Evolutionary conservation across 2,329 filamentous ascomycete species (phyloP).

Genomic region (Penicillium concentricum): DNA sequence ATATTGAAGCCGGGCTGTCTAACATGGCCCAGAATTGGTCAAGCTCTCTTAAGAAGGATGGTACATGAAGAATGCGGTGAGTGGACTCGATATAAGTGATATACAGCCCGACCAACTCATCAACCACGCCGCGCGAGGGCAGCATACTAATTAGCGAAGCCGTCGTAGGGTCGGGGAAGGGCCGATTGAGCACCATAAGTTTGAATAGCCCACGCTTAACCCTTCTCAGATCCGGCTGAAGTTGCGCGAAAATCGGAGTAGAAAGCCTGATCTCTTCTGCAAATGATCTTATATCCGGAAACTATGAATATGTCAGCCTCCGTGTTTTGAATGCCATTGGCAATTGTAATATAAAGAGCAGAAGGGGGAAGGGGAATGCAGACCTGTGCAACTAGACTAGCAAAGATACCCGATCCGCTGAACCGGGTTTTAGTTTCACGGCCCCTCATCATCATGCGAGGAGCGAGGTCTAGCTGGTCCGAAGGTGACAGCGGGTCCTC

Average conservation of each 20-base stretch:
- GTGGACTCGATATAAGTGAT: slow-evolving; percentile 42
- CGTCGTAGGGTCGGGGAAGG: slow-evolving; percentile 31
- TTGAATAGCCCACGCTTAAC: slow-evolving; percentile 35
- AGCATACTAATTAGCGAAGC: slow-evolving; percentile 33
- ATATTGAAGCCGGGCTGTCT: slow-evolving; percentile 26
- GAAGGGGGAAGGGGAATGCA: neutral
- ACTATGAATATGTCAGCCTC: slow-evolving; percentile 30
- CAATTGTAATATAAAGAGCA: neutral
- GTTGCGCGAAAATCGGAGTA: slow-evolving; percentile 34
- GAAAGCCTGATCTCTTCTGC: slow-evolving; percentile 39
- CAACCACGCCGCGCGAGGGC: slow-evolving; percentile 35
- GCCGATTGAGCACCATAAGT: slow-evolving; percentile 28
- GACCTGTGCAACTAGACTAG: slow-evolving; percentile 42
- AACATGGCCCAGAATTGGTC: slow-evolving; percentile 35
- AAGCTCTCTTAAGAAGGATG: slow-evolving; percentile 41
- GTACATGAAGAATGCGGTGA: slow-evolving; percentile 42
- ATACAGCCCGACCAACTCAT: slow-evolving; percentile 40
- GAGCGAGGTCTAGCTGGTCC: slow-evolving; percentile 34
- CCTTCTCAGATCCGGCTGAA: slow-evolving; percentile 35
- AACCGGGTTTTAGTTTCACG: slow-evolving; percentile 43
- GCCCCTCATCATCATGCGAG: slow-evolving; percentile 38
- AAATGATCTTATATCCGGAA: slow-evolving; percentile 39
- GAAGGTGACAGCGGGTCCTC: slow-evolving; percentile 28
- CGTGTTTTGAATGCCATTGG: neutral
- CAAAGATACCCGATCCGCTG: slow-evolving; percentile 41